Evolutionary conservation across 164 flowering plant species (phyloP), one percentile per base, ranked within the genome.

Genomic region (Amborella trichopoda): DNA sequence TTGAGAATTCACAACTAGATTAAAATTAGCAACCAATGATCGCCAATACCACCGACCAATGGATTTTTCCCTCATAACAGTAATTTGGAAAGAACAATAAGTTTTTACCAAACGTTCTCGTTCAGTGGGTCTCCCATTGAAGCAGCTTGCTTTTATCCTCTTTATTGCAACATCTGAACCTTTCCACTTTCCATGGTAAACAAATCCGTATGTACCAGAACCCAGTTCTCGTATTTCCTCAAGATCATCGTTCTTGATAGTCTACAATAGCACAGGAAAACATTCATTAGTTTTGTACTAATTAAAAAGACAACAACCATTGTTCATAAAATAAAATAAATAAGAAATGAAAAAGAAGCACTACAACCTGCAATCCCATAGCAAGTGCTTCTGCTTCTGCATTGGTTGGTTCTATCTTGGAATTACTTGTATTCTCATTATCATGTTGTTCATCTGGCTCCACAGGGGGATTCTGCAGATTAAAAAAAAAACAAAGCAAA

Each of bases 151-250:
- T 70, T 93, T 93, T 43, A 93, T 93, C 62, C 95, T 83, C 64
- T 93, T 93, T 52, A 93, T 60, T 24, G 99, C 99, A 10, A 93
- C 99, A 76, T 93, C 99, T 46, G 95, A 93, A 48, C 99, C 99
- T 54, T 71, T 88, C 99, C 99, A 93, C 60, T 93, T 93, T 36
- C 96, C 96, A 72, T 93, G 89, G 61, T 61, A 93, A 40, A 93
- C 99, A 54, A 96, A 58, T 14, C 99, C 99, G 71, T 88, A 93
- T 16, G 99, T 88, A 49, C 99, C 99, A 53, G 91, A 70, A 16
- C 99, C 99, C 40, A 93, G 58, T 57, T 80, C 89, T 27, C 96
- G 80, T 27, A 88, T 72, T 69, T 93, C 96, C 67, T 93, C 99
- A 28, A 93, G 66, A 65, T 93, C 99, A 63, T 74, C 91, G 64